Evolutionary conservation across 192 early-diverging fungal species (phyloP), one percentile per base, ranked within the genome.

Genomic region (Linderina pennispora): DNA sequence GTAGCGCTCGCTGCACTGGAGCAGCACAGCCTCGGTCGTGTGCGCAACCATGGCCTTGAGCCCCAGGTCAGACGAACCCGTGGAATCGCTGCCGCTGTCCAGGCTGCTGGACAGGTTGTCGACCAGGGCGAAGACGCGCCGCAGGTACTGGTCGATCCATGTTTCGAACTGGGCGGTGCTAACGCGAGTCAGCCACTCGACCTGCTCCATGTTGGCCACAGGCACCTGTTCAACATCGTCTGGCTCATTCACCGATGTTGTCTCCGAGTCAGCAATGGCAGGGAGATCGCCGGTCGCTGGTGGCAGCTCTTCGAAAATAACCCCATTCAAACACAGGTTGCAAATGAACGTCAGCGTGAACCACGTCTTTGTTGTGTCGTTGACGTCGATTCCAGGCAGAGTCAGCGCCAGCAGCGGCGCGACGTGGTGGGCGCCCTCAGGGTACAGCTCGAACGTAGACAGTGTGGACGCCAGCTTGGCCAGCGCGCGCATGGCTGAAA

Each of bases 331-430:
- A 40, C 69, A 72, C 8, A 72, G 36, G 31, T 61, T 59, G 45
- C 50, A 43, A 8, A 72, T 38, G 54, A 72, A 72, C 46, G 57
- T 47, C 47, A 72, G 43, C 15, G 70, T 47, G 49, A 58, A 66
- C 55, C 45, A 63, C 3, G 92, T 82, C 60, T 96, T 98, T 23
- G 61, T 76, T 1, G 87, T 81, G 45, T 98, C 94, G 62, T 98
- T 98, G 55, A 92, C 70, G 52, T 98, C 93, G 22, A 98, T 88
- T 19, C 92, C 94, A 0, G 92, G 92, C 10, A 93, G 79, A 3
- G 79, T 79, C 2, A 93, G 74, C 26, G 83, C 78, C 26, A 98
- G 66, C 45, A 98, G 63, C 10, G 83, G 79, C 0, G 81, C 55
- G 1, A 98, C 45, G 56, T 94, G 86, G 51, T 84, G 81, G 3